phyloP scores from a whole-genome alignment of 179 eudicot genomes.

The Spergularia azorica region DNA sequence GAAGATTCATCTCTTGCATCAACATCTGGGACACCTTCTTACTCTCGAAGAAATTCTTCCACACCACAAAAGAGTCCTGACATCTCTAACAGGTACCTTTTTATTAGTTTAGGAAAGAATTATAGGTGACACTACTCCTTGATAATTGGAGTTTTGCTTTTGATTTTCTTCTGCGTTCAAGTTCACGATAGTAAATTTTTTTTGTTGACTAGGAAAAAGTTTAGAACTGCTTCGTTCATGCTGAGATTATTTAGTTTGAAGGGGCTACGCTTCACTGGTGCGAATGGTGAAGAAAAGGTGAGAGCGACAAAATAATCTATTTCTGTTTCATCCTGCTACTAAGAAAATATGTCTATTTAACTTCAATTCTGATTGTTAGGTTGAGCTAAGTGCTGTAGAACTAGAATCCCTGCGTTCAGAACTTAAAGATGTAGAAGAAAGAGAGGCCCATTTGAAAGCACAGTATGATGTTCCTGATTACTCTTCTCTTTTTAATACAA shows the following conservation, averaged over 20 bases:
- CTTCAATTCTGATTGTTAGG: slow-evolving; percentile 38
- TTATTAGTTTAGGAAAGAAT: not conserved
- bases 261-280: slow-evolving; percentile 62
- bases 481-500: not conserved
- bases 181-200: slow-evolving; percentile 29
- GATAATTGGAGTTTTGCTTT: slow-evolving; percentile 30
- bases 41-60: slow-evolving; percentile 32
- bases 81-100: slow-evolving; percentile 45
- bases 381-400: slow-evolving; percentile 73
- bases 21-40: slow-evolving; percentile 45
- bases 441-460: slow-evolving; percentile 88
- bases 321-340: not conserved
- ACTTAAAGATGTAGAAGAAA: slow-evolving; percentile 76
- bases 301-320: not conserved
- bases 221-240: slow-evolving; percentile 67
- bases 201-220: slow-evolving; percentile 44
- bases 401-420: slow-evolving; percentile 80
- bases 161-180: slow-evolving; percentile 32
- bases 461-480: slow-evolving; percentile 46
- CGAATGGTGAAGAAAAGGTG: slow-evolving; percentile 79
- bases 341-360: not conserved
- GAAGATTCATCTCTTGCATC: slow-evolving; percentile 43
- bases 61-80: slow-evolving; percentile 30
- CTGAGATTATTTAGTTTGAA: slow-evolving; percentile 63
- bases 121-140: not conserved